phyloP scores from a whole-genome alignment of 495 filamentous ascomycete species.

The Trypethelium eluteriae region DNA sequence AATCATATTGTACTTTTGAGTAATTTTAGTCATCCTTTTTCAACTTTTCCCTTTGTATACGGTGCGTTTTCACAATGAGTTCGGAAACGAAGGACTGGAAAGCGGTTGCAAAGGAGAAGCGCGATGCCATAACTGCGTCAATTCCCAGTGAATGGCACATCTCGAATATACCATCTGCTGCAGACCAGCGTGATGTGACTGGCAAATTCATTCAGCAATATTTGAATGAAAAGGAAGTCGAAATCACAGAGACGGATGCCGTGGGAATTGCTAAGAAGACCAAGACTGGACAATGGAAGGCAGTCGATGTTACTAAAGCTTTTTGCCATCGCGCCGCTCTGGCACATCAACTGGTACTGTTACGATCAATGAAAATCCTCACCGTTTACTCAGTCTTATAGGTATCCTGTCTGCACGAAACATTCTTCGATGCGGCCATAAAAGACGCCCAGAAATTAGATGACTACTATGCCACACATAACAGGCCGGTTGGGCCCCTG shows the following conservation, averaged over 20 bases:
- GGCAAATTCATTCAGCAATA: conserved; percentile 52
- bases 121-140: conserved; percentile 43
- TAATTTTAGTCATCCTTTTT: not conserved
- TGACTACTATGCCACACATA: conserved; percentile 30
- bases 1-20: no score
- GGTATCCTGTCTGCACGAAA: conserved; percentile 35
- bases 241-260: conserved; percentile 38
- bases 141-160: conserved; percentile 56
- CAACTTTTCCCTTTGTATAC: not conserved
- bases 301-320: conserved; percentile 36
- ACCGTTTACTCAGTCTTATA: not conserved
- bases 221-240: conserved; percentile 47
- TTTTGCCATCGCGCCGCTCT: conserved; percentile 38
- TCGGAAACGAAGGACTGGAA: conserved; percentile 36
- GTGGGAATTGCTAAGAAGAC: conserved; percentile 34
- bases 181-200: conserved; percentile 55
- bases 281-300: conserved; percentile 32
- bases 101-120: conserved; percentile 43
- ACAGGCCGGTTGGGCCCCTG: conserved; percentile 42
- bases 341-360: conserved; percentile 40
- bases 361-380: conserved; percentile 7
- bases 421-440: conserved; percentile 36
- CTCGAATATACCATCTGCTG: conserved; percentile 40
- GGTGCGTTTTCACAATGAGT: not conserved
- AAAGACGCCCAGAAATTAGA: conserved; percentile 30